Evolutionary conservation across 176 grass and related monocot species (phyloP).

Genomic region (Avena atlantica): DNA sequence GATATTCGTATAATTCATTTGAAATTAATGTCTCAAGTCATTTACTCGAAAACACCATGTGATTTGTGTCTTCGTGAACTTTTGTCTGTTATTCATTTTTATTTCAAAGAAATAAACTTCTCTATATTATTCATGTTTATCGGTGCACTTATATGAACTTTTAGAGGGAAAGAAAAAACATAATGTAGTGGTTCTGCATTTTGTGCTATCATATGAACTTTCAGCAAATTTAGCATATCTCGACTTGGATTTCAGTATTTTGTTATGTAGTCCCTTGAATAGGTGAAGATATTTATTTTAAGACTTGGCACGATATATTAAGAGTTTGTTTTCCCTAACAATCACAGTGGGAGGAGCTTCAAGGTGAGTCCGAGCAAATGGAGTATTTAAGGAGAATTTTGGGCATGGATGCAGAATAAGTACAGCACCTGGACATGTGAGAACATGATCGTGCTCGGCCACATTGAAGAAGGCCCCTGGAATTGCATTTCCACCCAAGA

Average conservation of each 20-base stretch:
- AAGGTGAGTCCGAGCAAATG: constrained; percentile 78
- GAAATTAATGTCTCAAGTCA: not conserved
- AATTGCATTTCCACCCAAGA: not conserved
- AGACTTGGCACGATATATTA: not conserved
- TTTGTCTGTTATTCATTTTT: not conserved
- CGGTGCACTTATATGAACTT: not conserved
- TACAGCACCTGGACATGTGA: not conserved
- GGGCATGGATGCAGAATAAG: constrained; percentile 56
- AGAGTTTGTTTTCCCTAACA: not conserved
- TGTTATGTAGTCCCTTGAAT: not conserved
- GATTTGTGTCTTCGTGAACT: not conserved
- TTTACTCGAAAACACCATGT: not conserved
- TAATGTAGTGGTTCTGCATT: not conserved
- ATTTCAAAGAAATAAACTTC: not conserved
- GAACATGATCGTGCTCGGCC: not conserved
- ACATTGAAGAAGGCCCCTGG: not conserved
- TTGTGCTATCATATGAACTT: not conserved
- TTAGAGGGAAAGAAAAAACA: not conserved
- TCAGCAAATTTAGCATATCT: not conserved
- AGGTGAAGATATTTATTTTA: not conserved
- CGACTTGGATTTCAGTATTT: constrained; percentile 15
- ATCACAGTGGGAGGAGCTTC: constrained; percentile 85
- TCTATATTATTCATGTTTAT: not conserved
- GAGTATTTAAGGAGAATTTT: constrained; percentile 91
- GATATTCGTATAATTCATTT: not conserved